A percentile compares a stretch with the other conserved stretches of the same genome.
These are phyloP conservation scores for Agroathelia rolfsii DNA, from an alignment of 1,284 basidiomycete genomes.

Conservation along the genomic window DNA sequence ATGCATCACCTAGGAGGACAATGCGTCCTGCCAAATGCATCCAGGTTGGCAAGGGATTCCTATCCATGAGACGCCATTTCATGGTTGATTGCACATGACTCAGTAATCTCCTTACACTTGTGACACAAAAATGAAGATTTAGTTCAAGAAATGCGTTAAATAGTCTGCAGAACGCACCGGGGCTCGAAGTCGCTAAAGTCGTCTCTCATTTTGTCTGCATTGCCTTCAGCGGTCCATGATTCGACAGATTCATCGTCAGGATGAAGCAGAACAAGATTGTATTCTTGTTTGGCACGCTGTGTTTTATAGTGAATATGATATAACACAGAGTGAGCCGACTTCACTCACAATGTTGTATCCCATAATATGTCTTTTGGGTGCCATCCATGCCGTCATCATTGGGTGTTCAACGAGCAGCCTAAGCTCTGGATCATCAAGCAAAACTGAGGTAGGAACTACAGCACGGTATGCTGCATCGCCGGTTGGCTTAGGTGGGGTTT, in stretches of 20 bases:
- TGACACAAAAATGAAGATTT: constrained; percentile 4
- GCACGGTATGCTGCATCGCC: constrained; percentile 45
- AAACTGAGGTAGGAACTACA: constrained; percentile 33
- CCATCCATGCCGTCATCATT: constrained; percentile 36
- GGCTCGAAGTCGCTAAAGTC: constrained; percentile 25
- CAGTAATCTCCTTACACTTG: constrained; percentile 25
- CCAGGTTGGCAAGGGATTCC: constrained; percentile 30
- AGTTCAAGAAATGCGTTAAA: neutral
- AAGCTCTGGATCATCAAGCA: constrained; percentile 42
- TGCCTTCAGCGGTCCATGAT: constrained; percentile 19
- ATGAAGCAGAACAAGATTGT: constrained; percentile 22
- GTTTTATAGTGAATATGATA: neutral
- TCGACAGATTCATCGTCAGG: constrained; percentile 20
- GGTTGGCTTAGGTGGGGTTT: constrained; percentile 31
- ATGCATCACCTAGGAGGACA: constrained; percentile 40
- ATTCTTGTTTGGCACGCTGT: constrained; percentile 20
- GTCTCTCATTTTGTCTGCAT: constrained; percentile 21
- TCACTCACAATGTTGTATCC: constrained; percentile 32
- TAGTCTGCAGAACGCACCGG: constrained; percentile 14
- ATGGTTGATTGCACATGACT: constrained; percentile 31
- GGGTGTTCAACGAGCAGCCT: constrained; percentile 27
- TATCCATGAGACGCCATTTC: constrained; percentile 25
- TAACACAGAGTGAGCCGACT: no score
- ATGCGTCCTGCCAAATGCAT: constrained; percentile 38
- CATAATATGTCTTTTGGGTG: constrained; percentile 32